A percentile compares a stretch with the other conserved stretches of the same genome.
Evolutionary conservation across 2,329 filamentous ascomycete species (phyloP).

Genomic region (Colletotrichum costaricense): DNA sequence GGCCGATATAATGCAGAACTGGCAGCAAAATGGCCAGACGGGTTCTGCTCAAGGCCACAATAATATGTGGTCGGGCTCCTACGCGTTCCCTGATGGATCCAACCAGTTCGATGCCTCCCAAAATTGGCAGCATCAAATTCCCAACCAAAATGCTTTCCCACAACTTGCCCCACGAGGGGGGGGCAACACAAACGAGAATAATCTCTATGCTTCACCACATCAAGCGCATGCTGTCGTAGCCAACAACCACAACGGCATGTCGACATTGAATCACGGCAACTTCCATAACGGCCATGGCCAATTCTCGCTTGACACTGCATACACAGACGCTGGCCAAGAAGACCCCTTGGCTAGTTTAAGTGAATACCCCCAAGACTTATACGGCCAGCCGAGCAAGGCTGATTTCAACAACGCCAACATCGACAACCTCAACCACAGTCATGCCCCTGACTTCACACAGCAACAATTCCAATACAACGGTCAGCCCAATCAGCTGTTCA

Average conservation of each 20-base stretch:
- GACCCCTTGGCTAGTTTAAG: slow-evolving; percentile 50
- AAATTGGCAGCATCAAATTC: slow-evolving; percentile 50
- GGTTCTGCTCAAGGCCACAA: slow-evolving; percentile 33
- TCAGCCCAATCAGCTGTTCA: slow-evolving; percentile 47
- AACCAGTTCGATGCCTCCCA: slow-evolving; percentile 52
- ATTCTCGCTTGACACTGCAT: slow-evolving; percentile 37
- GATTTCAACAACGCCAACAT: slow-evolving; percentile 42
- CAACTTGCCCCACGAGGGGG: slow-evolving; percentile 47
- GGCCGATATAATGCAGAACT: slow-evolving; percentile 35
- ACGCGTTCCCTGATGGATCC: slow-evolving; percentile 22
- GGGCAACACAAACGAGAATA: slow-evolving; percentile 43
- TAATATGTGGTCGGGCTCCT: slow-evolving; percentile 32
- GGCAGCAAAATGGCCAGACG: slow-evolving; percentile 35
- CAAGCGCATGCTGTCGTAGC: slow-evolving; percentile 31
- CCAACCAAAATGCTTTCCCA: slow-evolving; percentile 46
- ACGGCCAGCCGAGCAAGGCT: slow-evolving; percentile 48
- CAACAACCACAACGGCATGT: slow-evolving; percentile 16
- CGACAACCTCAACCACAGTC: slow-evolving; percentile 44
- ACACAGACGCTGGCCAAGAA: slow-evolving; percentile 47
- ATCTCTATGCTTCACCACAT: slow-evolving; percentile 30
- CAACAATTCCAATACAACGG: slow-evolving; percentile 48
- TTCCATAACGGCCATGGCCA: slow-evolving; percentile 30
- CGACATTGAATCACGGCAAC: slow-evolving; percentile 26
- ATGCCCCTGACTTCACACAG: slow-evolving; percentile 47
- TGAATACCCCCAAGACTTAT: slow-evolving; percentile 51